Base-by-base conservation (phyloP, 768 basidiomycete species). In the Lactifluus piperatus region DNA sequence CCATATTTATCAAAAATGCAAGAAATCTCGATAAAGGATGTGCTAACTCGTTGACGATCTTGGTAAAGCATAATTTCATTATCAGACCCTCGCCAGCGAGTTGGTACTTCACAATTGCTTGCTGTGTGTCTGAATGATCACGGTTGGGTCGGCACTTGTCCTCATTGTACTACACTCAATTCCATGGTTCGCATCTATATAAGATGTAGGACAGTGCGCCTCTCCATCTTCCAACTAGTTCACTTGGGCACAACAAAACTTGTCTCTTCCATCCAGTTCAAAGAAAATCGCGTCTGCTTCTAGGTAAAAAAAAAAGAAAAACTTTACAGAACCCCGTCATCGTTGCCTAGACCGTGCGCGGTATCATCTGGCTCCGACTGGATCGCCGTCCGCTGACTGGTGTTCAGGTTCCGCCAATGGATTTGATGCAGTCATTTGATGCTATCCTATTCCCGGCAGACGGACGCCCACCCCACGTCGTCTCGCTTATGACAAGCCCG, bases 381-480 rank as follows among this genome's bases (percentile, higher is more conserved):
- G 58, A 50, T 39, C 57, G 46, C 16, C 48, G 54, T 49, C 43
- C 57, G 61, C 64, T 63, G 57, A 62, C 56, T 29, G 51, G 9
- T 30, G 29, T 55, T 65, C 64, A 67, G 63, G 39, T 46, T 45
- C 58, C 34, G 64, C 59, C 43, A 43, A 88, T 89, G 86, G 85
- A 86, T 67, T 79, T 82, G 63, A 73, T 86, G 59, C 69, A 75
- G 30, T 75, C 80, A n/a, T 84, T 77, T 67, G 81, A 87, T 24
- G 86, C 86, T 46, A 80, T 91, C 63, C 76, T 91, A 61, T 86
- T 91, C 68, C 88, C 89, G 27, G 81, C 85, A 36, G 89, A 91
- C 79, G 85, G 83, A 57, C 86, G 87, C 39, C 79, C 83, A 24
- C 86, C 89, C 18, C 83, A 84, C 46, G 72, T 90, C 55, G 84